Base-by-base conservation (phyloP, 2,329 filamentous ascomycete genomes). In the Xylariaceae sp. region DNA sequence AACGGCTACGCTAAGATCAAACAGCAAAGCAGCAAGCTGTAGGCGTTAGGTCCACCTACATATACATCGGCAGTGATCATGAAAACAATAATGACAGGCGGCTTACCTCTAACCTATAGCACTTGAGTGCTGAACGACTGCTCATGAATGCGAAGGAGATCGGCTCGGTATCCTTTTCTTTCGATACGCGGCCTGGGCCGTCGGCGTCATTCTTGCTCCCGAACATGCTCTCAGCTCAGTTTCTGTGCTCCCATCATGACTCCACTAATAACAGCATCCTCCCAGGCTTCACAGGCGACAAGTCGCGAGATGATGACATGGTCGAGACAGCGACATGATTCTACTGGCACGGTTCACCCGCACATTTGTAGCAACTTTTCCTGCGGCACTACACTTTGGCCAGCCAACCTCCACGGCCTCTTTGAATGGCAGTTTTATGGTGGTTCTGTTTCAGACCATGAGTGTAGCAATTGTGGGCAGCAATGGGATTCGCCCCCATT, bases 1-100 rank as follows among this genome's bases (percentile, higher is more conserved):
- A 72, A 71, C 47, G 70, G 70, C 2, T 67, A 67, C 51, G 70
- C 70, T 1, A 63, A 61, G 44, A 61, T 72, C 37, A 59, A 58
- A 13, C 59, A 63, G 10, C 51, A 63, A 18, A 58, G 55, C n/a
- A 67, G 64, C 22, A 69, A 65, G 59, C 48, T 71, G 37, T 58
- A 55, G 26, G 42, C 19, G 12, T 16, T n/a, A 37, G 37, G 15
- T 12, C 18, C 22, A 9, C 8, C 26, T 34, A 7, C 3, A 4
- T 13, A 6, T 39, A 21, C 21, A 36, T 36, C n/a, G 22, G 43
- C n/a, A 15, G 3, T 39, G 9, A 32, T 29, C n/a, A 51, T 32
- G 2, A 42, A 37, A 36, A 29, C 19, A 19, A 49, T 60, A 67
- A 15, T 65, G 51, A 59, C 65, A 61, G 15, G 36, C 36, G 36